Evolutionary conservation across 495 filamentous ascomycete genomes (phyloP), one percentile per base, ranked within the genome.

Genomic region (Astrothelium macrocarpum): DNA sequence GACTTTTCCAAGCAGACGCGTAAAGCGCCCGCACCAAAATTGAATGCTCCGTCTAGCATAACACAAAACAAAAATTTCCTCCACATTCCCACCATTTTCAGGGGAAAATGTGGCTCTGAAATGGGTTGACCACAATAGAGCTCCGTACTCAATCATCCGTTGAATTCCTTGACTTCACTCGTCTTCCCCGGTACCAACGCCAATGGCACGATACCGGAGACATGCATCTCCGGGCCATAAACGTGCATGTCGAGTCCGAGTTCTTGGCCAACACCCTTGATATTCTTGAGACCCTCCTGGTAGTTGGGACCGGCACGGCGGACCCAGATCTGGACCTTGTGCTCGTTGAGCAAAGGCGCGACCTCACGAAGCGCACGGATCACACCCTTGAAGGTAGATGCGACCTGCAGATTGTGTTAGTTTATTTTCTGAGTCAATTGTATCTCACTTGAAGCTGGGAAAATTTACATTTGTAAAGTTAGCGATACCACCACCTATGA

Each of bases 401-500:
- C 94, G 56, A 99, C 88, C 77, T 91, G 81, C 0, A 20, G 16
- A 61, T 49, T 9, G n/a, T 59, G 53, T 75, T 63, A 74, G 69
- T 53, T 58, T 53, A 9, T n/a, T n/a, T n/a, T n/a, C n/a, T n/a
- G n/a, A n/a, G n/a, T n/a, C n/a, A n/a, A n/a, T n/a, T n/a, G n/a
- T n/a, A n/a, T n/a, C n/a, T n/a, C n/a, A n/a, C n/a, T n/a, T n/a
- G n/a, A n/a, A n/a, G n/a, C n/a, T n/a, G n/a, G n/a, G n/a, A n/a
- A 0, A n/a, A 68, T 72, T 67, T 73, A 78, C 84, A 73, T 87
- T 90, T 78, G 94, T 99, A 82, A 99, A 99, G 87, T 99, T 99
- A 81, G 94, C 94, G 85, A 99, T 99, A 84, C 94, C 94, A 80
- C 94, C 94, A 76, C 94, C 94, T 70, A 99, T 97, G 83, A 99